Evolutionary conservation across 1,284 basidiomycete genomes (phyloP).

Genomic region (Marasmius tenuissimus): DNA sequence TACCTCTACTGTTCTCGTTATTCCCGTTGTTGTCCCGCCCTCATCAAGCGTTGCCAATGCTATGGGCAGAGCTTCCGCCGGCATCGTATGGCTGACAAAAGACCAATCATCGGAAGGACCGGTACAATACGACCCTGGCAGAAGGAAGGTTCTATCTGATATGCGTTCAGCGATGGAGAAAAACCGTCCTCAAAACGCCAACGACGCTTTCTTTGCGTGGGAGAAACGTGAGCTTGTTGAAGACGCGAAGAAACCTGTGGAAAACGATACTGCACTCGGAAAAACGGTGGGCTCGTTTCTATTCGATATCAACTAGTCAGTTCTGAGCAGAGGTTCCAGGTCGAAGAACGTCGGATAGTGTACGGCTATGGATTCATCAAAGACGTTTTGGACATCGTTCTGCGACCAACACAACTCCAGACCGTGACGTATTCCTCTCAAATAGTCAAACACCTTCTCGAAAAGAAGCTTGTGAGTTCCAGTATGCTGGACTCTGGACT

Average conservation of each 20-base stretch:
- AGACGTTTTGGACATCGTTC: slow-evolving; percentile 46
- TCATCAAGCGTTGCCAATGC: slow-evolving; percentile 62
- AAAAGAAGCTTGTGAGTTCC: slow-evolving; percentile 50
- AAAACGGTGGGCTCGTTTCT: neutral
- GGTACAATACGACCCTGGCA: slow-evolving; percentile 27
- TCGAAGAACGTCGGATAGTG: slow-evolving; percentile 13
- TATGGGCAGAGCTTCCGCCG: slow-evolving; percentile 49
- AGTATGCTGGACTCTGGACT: slow-evolving; percentile 62
- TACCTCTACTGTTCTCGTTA: slow-evolving; percentile 53
- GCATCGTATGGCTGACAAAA: slow-evolving; percentile 48
- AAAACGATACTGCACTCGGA: neutral
- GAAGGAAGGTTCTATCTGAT: slow-evolving; percentile 35
- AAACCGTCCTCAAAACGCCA: slow-evolving; percentile 38
- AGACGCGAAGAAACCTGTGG: slow-evolving; percentile 14
- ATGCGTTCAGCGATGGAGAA: slow-evolving; percentile 35
- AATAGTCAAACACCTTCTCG: slow-evolving; percentile 54
- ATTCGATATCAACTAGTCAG: no score
- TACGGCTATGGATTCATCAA: slow-evolving; percentile 57
- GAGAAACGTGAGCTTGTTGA: slow-evolving; percentile 35
- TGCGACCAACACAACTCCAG: slow-evolving; percentile 38
- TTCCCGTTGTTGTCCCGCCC: slow-evolving; percentile 52
- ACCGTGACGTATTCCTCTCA: slow-evolving; percentile 48
- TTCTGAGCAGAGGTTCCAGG: neutral
- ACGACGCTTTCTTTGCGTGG: slow-evolving; percentile 53
- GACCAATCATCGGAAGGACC: slow-evolving; percentile 6